Conservation (phyloP, 2,329 filamentous ascomycete genomes). For the Aspergillus fijiensis region DNA sequence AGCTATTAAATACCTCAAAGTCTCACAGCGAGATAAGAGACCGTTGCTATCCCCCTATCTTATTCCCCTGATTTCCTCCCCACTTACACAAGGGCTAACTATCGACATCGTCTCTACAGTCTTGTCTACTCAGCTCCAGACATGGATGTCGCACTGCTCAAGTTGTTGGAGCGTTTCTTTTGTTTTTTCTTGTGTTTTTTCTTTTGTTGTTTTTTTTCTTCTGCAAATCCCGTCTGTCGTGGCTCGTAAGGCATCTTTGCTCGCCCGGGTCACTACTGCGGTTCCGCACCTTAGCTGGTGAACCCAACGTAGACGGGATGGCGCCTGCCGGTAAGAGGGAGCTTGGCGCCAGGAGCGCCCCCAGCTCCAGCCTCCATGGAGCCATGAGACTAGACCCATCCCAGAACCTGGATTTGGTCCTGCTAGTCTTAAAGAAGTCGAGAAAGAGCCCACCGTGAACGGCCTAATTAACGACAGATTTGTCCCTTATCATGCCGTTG, state of each 20-base stretch:
- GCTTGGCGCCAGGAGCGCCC: conserved; percentile 3
- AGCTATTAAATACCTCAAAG: background rate
- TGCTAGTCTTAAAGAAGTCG: background rate
- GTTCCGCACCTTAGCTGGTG: background rate
- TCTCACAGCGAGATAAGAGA: background rate
- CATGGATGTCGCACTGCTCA: background rate
- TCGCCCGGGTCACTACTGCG: background rate
- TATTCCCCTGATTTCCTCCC: background rate
- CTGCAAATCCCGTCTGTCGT: background rate
- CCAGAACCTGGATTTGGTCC: conserved; percentile 3
- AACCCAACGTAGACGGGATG: background rate
- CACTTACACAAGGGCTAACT: background rate
- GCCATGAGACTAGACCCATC: conserved; percentile 1
- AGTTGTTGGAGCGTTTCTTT: no score
- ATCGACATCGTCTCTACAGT: background rate
- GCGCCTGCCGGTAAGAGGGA: background rate
- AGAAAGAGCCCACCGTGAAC: no score
- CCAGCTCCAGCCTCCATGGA: background rate
- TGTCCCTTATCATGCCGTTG: background rate
- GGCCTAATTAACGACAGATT: no score
- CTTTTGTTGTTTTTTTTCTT: no score
- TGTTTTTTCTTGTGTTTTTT: no score
- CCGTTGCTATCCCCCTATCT: background rate
- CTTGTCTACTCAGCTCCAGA: background rate
- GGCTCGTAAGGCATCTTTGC: background rate